Conservation (phyloP, 208 protist genomes). For the Trypanosoma boissoni region DNA sequence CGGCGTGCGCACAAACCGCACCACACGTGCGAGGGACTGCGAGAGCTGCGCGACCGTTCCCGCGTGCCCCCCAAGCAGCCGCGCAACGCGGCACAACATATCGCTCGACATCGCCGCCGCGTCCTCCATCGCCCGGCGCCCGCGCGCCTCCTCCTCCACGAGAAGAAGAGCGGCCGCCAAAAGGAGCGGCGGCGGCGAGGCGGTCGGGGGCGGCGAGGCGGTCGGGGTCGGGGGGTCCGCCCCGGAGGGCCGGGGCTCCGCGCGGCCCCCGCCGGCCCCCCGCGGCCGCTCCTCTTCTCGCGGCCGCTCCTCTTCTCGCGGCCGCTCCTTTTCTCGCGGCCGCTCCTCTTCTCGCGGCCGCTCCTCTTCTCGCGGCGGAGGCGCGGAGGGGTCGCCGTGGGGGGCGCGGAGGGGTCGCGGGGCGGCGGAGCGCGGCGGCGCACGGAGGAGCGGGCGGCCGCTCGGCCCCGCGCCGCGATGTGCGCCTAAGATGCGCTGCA, state of each 20-base stretch:
- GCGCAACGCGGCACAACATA: neutral
- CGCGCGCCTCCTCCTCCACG: neutral
- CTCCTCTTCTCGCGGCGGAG: too few species aligned
- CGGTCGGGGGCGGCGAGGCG: neutral
- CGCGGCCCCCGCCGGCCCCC: too few species aligned
- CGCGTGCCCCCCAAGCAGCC: too few species aligned
- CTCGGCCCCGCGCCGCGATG: neutral
- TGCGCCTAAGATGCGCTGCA: slow-evolving; percentile 38
- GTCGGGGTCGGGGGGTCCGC: neutral
- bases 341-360: too few species aligned
- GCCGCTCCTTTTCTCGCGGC: too few species aligned
- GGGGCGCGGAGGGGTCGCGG: too few species aligned
- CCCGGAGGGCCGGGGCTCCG: too few species aligned
- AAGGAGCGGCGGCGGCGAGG: neutral
- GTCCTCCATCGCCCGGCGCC: neutral
- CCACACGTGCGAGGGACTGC: neutral
- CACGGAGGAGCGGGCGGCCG: too few species aligned
- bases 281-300: too few species aligned
- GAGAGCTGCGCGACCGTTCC: too few species aligned
- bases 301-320: too few species aligned
- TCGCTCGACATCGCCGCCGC: neutral
- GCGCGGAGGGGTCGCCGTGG: neutral
- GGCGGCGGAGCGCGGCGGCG: too few species aligned
- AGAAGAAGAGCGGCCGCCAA: neutral
- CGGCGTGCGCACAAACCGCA: slow-evolving; percentile 7